Conservation (phyloP, 2,329 filamentous ascomycete species). For the Fusarium sulawesiense region DNA sequence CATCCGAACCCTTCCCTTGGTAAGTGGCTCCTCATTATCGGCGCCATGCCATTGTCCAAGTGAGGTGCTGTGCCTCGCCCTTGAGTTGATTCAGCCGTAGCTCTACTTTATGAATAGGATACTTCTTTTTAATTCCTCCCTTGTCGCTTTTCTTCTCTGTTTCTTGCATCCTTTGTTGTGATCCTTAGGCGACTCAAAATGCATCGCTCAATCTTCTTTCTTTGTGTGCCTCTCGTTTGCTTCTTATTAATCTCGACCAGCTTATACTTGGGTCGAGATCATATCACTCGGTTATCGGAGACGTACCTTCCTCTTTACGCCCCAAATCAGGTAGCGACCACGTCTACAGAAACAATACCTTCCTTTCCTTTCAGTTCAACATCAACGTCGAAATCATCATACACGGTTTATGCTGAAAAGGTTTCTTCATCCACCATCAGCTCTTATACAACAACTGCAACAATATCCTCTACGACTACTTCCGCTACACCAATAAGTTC, state of each 20-base stretch:
- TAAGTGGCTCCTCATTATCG: background rate
- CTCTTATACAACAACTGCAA: slow-evolving; percentile 10
- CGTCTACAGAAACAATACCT: slow-evolving; percentile 1
- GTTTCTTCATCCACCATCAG: slow-evolving; percentile 2
- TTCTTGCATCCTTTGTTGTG: background rate
- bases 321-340: background rate
- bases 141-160: background rate
- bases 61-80: slow-evolving; percentile 18
- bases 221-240: slow-evolving; percentile 33
- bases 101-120: background rate
- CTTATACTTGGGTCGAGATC: slow-evolving; percentile 40
- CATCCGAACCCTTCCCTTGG: slow-evolving; percentile 23
- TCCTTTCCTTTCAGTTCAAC: background rate
- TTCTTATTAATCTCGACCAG: slow-evolving; percentile 33
- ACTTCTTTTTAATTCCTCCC: slow-evolving; percentile 3
- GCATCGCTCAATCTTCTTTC: slow-evolving; percentile 36
- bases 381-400: background rate
- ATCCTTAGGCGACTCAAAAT: slow-evolving; percentile 26
- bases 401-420: background rate
- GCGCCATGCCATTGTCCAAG: background rate
- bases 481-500: slow-evolving; percentile 2
- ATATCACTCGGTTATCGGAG: slow-evolving; percentile 35
- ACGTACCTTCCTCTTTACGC: slow-evolving; percentile 28
- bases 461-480: background rate
- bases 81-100: slow-evolving; percentile 8